Percentiles rank a stretch among this genome's conserved stretches.
phyloP scores from a whole-genome alignment of 2,329 filamentous ascomycete species.

The Setomelanomma holmii region DNA sequence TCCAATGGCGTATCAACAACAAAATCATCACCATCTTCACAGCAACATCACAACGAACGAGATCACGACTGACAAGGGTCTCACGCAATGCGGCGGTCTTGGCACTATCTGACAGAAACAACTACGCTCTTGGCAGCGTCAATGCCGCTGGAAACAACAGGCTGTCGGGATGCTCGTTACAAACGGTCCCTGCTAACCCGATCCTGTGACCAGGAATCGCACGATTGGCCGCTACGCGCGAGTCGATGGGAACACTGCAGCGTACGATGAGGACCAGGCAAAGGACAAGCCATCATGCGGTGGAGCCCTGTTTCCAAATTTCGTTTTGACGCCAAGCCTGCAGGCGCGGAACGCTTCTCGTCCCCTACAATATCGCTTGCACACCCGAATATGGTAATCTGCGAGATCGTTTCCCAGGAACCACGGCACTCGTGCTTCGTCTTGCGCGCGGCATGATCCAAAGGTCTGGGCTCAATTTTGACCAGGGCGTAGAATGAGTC shows the following conservation, averaged over 20 bases:
- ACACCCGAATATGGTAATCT: conserved; percentile 16
- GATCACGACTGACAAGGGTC: conserved; percentile 22
- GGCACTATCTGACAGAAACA: conserved; percentile 28
- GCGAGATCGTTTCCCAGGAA: conserved; percentile 15
- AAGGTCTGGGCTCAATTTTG: conserved; percentile 13
- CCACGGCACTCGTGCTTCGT: conserved; percentile 10
- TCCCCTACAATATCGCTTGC: conserved; percentile 37
- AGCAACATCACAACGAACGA: background rate
- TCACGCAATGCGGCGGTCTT: conserved; percentile 14
- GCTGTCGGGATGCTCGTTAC: conserved; percentile 29
- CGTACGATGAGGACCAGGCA: conserved; percentile 10
- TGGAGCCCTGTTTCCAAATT: conserved; percentile 10
- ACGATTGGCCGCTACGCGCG: conserved; percentile 6
- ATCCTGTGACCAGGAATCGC: conserved; percentile 12
- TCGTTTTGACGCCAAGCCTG: conserved; percentile 20
- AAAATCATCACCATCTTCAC: background rate
- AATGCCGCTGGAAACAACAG: conserved; percentile 18
- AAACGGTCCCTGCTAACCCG: conserved; percentile 15
- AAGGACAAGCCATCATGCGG: conserved; percentile 10
- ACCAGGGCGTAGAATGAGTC: conserved; percentile 1
- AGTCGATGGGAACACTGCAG: conserved; percentile 6
- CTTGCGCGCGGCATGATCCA: conserved; percentile 24
- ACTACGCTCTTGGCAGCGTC: conserved; percentile 28
- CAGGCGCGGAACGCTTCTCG: conserved; percentile 20
- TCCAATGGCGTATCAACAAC: background rate